Base-by-base conservation (phyloP, 129 eudicot genomes). In the Flaveria ramosissima region DNA sequence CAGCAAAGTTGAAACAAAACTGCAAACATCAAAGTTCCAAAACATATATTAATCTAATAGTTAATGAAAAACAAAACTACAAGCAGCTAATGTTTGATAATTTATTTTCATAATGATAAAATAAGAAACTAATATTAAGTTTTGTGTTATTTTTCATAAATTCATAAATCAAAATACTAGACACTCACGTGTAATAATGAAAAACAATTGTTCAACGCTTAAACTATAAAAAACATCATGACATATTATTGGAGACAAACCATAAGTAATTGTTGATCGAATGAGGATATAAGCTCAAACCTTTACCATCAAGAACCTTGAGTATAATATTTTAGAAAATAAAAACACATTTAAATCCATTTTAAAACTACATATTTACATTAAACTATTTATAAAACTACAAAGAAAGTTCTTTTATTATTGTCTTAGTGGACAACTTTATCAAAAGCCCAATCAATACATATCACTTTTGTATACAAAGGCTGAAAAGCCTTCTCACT, bases 381-480 rank as follows among this genome's bases (percentile, higher is more conserved):
- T 63, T 7, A 71, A 39, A 30, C 43, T 2, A 5, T 51, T 36
- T 48, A 71, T 42, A 6, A 21, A 50, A 50, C 30, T 47, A 65
- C 46, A 46, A 59, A 56, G 21, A 74, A 80, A 80, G 61, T 74
- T 74, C 32, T 62, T 70, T 73, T 74, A 80, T 73, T 67, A 19
- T 56, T 4, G 17, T 45, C 4, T n/a, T 80, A 61, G 21, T 24
- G 52, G 53, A 73, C 83, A 73, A 56, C 74, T 55, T 65, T 43
- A 73, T 53, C 70, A 71, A 78, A 48, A 60, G 47, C 55, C 82
- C 48, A 71, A 71, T 71, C 30, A 71, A 78, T 61, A 55, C 82
- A 70, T 50, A 56, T 62, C 71, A 70, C 71, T 70, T 68, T 45
- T 59, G 63, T 81, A 77, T 65, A 77, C 79, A 65, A 77, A 72